Conservation (phyloP, 768 basidiomycete genomes). For the Amanita pseudoporphyria region DNA sequence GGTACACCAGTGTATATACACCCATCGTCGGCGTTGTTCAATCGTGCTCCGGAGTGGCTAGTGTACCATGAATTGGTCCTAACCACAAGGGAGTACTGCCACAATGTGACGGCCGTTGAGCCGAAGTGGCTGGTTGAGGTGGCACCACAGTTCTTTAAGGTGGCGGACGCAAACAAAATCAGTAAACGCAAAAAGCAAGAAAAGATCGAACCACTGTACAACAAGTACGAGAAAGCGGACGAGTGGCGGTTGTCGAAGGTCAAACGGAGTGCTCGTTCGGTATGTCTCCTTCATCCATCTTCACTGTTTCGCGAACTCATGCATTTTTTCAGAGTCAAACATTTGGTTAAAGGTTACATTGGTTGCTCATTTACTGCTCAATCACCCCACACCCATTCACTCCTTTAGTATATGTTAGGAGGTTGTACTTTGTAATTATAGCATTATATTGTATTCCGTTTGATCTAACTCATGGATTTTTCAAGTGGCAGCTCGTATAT, state of each 20-base stretch:
- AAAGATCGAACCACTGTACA: slow-evolving; percentile 93
- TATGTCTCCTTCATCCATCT: slow-evolving; percentile 20
- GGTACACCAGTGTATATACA: slow-evolving; percentile 99
- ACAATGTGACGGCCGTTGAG: slow-evolving; percentile 91
- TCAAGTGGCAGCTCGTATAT: slow-evolving; percentile 1
- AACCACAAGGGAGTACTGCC: slow-evolving; percentile 92
- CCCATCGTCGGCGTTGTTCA: slow-evolving; percentile 94
- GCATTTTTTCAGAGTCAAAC: slow-evolving; percentile 63
- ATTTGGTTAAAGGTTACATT: slow-evolving; percentile 49
- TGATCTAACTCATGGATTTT: background rate
- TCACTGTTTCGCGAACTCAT: slow-evolving; percentile 10
- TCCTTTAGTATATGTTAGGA: background rate
- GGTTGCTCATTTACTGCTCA: background rate
- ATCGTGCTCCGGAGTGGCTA: slow-evolving; percentile 92
- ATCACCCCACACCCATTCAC: too few species aligned
- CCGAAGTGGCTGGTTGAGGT: slow-evolving; percentile 99
- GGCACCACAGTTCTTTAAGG: slow-evolving; percentile 97
- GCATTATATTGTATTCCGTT: background rate
- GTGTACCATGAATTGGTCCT: slow-evolving; percentile 94
- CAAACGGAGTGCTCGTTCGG: slow-evolving; percentile 83
- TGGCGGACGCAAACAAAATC: slow-evolving; percentile 96
- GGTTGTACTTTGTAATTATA: too few species aligned
- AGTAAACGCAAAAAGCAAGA: slow-evolving; percentile 93
- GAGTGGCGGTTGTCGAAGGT: slow-evolving; percentile 93
- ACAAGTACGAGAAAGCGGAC: slow-evolving; percentile 92